These are phyloP conservation scores for Solanum hybrid DNA, from an alignment of 305 asterid genomes.

Conservation along the genomic window DNA sequence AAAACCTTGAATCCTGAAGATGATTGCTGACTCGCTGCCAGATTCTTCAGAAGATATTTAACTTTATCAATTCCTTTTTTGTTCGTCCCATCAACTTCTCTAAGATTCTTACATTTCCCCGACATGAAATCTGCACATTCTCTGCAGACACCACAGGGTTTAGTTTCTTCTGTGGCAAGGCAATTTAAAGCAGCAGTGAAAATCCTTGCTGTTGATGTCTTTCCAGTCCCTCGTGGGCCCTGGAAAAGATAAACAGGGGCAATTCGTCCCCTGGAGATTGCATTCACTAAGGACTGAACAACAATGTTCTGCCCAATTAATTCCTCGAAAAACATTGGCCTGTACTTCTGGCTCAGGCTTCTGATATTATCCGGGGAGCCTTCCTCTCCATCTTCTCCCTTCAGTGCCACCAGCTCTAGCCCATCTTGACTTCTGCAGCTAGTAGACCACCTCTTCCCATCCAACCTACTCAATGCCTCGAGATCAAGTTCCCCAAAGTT, in stretches of 20 bases:
- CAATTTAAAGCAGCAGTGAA: conserved; percentile 85
- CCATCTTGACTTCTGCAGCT: conserved; percentile 74
- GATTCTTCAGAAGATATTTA: conserved; percentile 37
- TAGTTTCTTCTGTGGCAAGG: conserved; percentile 60
- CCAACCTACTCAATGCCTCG: conserved; percentile 82
- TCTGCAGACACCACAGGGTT: conserved; percentile 86
- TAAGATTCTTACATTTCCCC: conserved; percentile 44
- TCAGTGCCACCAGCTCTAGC: conserved; percentile 38
- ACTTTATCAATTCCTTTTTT: conserved; percentile 48
- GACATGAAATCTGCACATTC: conserved; percentile 63
- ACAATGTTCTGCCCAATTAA: conserved; percentile 68
- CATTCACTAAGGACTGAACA: conserved; percentile 56
- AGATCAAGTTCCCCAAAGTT: conserved; percentile 72
- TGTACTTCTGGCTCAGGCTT: conserved; percentile 71
- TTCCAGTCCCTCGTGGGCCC: conserved; percentile 95
- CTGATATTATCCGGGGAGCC: conserved; percentile 44
- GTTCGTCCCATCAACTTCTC: conserved; percentile 66
- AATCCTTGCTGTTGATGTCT: conserved; percentile 67
- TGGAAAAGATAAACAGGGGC: conserved; percentile 77
- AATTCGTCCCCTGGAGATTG: conserved; percentile 50
- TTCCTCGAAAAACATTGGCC: conserved; percentile 81
- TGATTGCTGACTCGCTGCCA: conserved; percentile 25
- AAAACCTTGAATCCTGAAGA: conserved; percentile 41
- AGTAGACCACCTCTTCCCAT: conserved; percentile 77
- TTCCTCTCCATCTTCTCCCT: conserved; percentile 34